Evolutionary conservation across 805 yeast species (phyloP), one percentile per base, ranked within the genome.

Genomic region (Yueomyces sp.): DNA sequence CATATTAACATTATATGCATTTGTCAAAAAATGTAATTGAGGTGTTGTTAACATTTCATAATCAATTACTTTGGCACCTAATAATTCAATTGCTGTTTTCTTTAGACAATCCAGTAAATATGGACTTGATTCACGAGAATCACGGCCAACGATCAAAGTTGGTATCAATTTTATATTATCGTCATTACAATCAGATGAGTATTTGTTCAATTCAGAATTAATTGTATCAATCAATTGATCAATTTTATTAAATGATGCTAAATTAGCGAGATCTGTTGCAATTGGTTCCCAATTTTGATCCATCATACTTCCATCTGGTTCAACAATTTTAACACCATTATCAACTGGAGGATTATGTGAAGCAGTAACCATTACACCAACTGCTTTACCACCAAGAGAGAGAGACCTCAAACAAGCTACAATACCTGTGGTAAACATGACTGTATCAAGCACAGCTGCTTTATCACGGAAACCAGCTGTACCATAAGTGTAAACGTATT

Each of bases 331-430:
- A 42, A 86, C 90, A 30, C 96, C 96, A 53, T 86, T 86, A 59
- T 88, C 96, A 38, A 69, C 68, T 0, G 96, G 95, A 0, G 96
- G 96, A 55, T 87, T 87, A 62, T 87, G 96, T 0, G 94, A 83
- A 0, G 96, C 96, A 1, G 96, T 92, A 55, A 92, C 80, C 96
- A 92, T 90, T 9, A 88, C 81, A n/a, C 98, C 98, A 31, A 88
- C 74, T 6, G 82, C 74, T 52, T 81, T 68, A 1, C 90, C 85
- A 1, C 66, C 65, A 32, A 83, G 65, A 47, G 67, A 71, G 46
- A 80, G 73, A n/a, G 96, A 87, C 55, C 98, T 72, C 49, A 92
- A 66, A 2, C 79, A 67, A 0, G 98, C 96, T 29, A 88, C 59
- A 26, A 87, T 67, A 2, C 96, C 95, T 19, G 83, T 86, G 5